Percentiles rank a stretch among this genome's conserved stretches.
These are phyloP conservation scores for Alternaria sp. DNA, from an alignment of 2,329 filamentous ascomycete species.

Conservation along the genomic window DNA sequence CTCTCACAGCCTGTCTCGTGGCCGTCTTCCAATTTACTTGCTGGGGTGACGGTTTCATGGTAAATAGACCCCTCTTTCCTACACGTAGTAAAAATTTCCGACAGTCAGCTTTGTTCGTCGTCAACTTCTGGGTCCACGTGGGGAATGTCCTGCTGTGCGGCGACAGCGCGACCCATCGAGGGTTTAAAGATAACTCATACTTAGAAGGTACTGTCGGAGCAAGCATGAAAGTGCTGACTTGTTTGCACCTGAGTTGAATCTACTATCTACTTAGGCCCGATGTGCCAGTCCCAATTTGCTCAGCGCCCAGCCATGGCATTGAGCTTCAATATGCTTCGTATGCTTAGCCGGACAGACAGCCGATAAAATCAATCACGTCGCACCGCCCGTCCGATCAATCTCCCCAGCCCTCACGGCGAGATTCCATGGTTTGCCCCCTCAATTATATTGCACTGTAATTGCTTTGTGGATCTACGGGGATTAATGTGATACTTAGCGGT, in stretches of 20 bases:
- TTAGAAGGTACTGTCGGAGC: not conserved
- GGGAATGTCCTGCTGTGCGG: not conserved
- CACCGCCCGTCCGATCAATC: conserved; percentile 3
- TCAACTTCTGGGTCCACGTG: not conserved
- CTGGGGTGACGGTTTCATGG: not conserved
- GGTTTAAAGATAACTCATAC: not conserved
- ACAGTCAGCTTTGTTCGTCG: not conserved
- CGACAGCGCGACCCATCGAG: not conserved
- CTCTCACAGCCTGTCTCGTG: conserved; percentile 19
- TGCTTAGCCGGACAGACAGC: conserved; percentile 29
- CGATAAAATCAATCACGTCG: conserved; percentile 15
- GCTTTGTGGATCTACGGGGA: not conserved
- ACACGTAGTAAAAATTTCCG: not conserved
- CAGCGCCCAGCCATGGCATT: conserved; percentile 23
- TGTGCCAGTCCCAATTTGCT: not conserved
- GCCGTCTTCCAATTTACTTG: not conserved
- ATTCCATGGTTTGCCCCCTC: not conserved
- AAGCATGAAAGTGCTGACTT: too few relatives aligned
- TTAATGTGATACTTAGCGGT: not conserved
- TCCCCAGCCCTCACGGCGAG: not conserved
- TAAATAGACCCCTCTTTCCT: not conserved
- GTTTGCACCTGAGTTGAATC: not conserved
- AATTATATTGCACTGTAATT: conserved; percentile 17
- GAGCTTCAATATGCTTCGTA: conserved; percentile 27
- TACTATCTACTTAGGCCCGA: not conserved